A percentile compares a stretch with the other conserved stretches of the same genome.
These are phyloP conservation scores for Chaetomiaceae sp. DNA, from an alignment of 2,329 filamentous ascomycete species.

Conservation along the genomic window DNA sequence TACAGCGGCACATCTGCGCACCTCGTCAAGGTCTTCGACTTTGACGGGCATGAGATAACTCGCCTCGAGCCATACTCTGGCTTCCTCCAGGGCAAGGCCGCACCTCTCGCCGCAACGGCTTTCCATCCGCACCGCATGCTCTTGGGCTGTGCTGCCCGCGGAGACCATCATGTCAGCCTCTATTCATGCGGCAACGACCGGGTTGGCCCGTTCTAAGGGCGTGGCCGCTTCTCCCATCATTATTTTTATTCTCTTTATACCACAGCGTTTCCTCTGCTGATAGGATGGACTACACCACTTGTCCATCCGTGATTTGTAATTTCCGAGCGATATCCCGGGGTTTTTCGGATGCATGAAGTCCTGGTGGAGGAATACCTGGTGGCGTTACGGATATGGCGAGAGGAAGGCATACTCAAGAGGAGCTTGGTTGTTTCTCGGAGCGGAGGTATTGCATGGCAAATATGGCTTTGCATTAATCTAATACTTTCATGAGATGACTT, in stretches of 20 bases:
- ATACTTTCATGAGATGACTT: neutral
- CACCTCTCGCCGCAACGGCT: constrained; percentile 80
- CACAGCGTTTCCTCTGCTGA: neutral
- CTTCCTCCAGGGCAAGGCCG: constrained; percentile 75
- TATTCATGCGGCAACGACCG: constrained; percentile 63
- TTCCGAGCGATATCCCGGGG: neutral
- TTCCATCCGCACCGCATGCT: constrained; percentile 96
- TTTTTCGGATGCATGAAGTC: neutral
- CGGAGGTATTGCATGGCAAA: neutral
- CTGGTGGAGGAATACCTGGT: neutral
- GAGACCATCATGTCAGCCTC: constrained; percentile 86
- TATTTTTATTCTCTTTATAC: neutral
- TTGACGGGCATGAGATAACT: constrained; percentile 73
- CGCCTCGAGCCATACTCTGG: constrained; percentile 85
- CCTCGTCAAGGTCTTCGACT: constrained; percentile 87
- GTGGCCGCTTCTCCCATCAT: neutral
- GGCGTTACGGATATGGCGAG: constrained; percentile 3
- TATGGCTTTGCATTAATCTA: neutral
- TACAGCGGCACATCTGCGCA: constrained; percentile 80
- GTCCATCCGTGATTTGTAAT: neutral
- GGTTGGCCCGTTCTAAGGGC: constrained; percentile 15
- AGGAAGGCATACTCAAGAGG: neutral
- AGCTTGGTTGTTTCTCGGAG: neutral
- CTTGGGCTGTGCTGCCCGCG: constrained; percentile 78
- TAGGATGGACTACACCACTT: neutral